These are phyloP conservation scores for Physocladia obscura DNA, from an alignment of 192 early-diverging fungal genomes.

Conservation along the genomic window DNA sequence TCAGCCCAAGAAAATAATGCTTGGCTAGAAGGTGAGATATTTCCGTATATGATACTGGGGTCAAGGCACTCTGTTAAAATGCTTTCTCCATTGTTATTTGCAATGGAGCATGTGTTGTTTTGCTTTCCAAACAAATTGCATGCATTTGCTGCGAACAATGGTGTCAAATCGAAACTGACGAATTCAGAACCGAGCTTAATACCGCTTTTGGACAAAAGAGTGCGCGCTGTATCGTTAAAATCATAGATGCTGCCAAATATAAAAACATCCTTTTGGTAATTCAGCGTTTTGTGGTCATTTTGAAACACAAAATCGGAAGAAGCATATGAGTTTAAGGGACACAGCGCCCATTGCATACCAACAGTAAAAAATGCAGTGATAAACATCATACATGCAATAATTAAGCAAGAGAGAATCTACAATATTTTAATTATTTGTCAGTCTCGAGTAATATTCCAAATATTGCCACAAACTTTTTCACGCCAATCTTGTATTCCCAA, in stretches of 20 bases:
- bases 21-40: not conserved
- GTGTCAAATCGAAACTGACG: constrained; percentile 37
- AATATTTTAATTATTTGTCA: not conserved
- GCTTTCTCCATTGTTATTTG: not conserved
- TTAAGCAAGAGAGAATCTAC: constrained; percentile 45
- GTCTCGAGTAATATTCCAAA: not conserved
- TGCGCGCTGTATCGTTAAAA: constrained; percentile 23
- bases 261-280: constrained; percentile 34
- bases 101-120: not conserved
- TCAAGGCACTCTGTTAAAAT: not conserved
- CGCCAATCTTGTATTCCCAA: constrained; percentile 49
- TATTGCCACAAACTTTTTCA: constrained; percentile 40
- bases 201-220: constrained; percentile 7
- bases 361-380: constrained; percentile 46
- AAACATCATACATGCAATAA: constrained; percentile 37
- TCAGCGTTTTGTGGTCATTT: constrained; percentile 30
- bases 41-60: not conserved
- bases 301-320: constrained; percentile 32
- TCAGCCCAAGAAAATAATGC: constrained; percentile 47
- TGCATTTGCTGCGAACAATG: constrained; percentile 14
- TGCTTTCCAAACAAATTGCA: not conserved
- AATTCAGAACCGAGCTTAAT: constrained; percentile 35
- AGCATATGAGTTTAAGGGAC: constrained; percentile 9
- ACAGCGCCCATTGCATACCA: constrained; percentile 43
- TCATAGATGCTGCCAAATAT: constrained; percentile 37